Percentiles rank a stretch among this genome's conserved stretches.
These are phyloP conservation scores for Sporobolomyces phaffii DNA, from an alignment of 768 basidiomycete genomes.

Conservation along the genomic window DNA sequence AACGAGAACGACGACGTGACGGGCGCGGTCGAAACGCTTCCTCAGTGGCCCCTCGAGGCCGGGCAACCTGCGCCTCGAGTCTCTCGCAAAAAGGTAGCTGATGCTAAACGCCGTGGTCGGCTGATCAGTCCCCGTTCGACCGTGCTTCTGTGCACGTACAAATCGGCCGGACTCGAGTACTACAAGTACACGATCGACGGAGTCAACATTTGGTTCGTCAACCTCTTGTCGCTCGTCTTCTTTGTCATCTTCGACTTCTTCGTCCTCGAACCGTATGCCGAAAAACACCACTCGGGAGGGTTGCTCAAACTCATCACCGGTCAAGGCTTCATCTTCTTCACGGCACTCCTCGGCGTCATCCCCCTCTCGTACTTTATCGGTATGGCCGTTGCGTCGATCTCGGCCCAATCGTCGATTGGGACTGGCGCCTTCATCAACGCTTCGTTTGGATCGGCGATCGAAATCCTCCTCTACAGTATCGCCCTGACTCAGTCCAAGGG, in stretches of 20 bases:
- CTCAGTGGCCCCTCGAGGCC: constrained; percentile 51
- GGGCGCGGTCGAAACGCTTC: not conserved
- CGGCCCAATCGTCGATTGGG: constrained; percentile 95
- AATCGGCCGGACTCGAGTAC: constrained; percentile 80
- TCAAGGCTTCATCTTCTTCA: constrained; percentile 70
- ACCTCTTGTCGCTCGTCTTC: constrained; percentile 85
- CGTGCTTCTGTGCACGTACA: constrained; percentile 88
- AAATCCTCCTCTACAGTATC: constrained; percentile 86
- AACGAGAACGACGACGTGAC: not conserved
- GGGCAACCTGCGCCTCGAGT: constrained; percentile 75
- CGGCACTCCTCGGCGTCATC: constrained; percentile 83
- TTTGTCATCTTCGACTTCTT: constrained; percentile 85
- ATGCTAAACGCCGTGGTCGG: constrained; percentile 37
- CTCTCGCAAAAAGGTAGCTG: constrained; percentile 39
- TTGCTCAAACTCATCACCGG: constrained; percentile 65
- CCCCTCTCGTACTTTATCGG: constrained; percentile 98
- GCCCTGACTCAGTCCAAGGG: constrained; percentile 87
- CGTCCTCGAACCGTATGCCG: constrained; percentile 66
- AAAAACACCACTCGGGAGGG: constrained; percentile 49
- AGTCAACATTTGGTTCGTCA: constrained; percentile 96
- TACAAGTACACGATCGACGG: constrained; percentile 99
- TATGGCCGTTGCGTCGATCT: constrained; percentile 98
- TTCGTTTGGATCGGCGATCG: constrained; percentile 96
- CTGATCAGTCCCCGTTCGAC: constrained; percentile 56
- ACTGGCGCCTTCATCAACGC: constrained; percentile 99